A percentile compares a stretch with the other conserved stretches of the same genome.
Evolutionary conservation across 495 filamentous ascomycete species (phyloP).

Genomic region (Daldinia grandis): DNA sequence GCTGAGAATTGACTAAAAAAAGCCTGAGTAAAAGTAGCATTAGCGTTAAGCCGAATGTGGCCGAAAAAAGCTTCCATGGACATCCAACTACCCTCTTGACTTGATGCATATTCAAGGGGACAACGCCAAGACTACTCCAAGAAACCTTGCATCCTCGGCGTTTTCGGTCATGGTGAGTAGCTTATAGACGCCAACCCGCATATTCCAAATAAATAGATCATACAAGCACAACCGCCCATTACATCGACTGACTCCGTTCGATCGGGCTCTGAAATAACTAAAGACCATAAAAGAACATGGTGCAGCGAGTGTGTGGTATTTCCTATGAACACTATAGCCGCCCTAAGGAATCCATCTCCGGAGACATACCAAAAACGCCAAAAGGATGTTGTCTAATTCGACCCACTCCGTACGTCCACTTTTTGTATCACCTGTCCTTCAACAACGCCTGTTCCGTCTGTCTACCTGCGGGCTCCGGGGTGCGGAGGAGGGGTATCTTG

Average conservation of each 20-base stretch:
- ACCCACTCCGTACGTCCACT: conserved; percentile 9
- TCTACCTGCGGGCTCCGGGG: conserved; percentile 10
- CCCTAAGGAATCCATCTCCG: conserved; percentile 2
- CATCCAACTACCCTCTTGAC: not conserved
- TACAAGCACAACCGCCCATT: not conserved
- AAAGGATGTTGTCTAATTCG: conserved; percentile 24
- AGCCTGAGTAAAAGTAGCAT: no score
- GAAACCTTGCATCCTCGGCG: not conserved
- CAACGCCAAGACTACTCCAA: not conserved
- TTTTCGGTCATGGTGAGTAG: not conserved
- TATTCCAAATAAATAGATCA: not conserved
- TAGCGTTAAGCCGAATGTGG: no score
- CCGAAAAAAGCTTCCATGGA: no score
- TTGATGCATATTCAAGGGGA: not conserved
- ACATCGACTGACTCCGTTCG: not conserved
- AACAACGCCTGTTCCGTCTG: conserved; percentile 11
- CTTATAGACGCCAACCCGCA: not conserved
- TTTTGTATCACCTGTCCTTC: conserved; percentile 18
- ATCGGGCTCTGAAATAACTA: not conserved
- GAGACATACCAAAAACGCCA: conserved; percentile 24
- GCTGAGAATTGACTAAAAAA: no score
- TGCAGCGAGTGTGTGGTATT: conserved; percentile 23
- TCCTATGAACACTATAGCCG: conserved; percentile 20
- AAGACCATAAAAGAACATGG: not conserved
- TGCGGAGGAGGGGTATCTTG: conserved; percentile 36